Percentiles rank a stretch among this genome's conserved stretches.
Evolutionary conservation across 2,329 filamentous ascomycete genomes (phyloP).

Genomic region (Fusarium protoensiforme): DNA sequence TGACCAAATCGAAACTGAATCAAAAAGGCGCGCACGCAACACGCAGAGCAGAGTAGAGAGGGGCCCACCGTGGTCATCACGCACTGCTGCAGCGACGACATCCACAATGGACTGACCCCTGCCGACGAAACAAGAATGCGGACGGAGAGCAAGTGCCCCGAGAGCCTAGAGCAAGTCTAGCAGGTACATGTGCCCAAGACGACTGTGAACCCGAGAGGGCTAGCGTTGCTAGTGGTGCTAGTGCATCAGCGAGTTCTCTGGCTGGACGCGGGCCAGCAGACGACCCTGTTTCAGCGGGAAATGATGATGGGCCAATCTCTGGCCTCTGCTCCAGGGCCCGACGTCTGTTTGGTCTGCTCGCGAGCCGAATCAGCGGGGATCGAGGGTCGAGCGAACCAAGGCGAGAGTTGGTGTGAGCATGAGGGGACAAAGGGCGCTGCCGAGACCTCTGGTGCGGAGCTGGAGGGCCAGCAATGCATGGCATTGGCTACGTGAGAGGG

Average conservation of each 20-base stretch:
- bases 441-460: constrained; percentile 37
- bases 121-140: constrained; percentile 18
- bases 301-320: constrained; percentile 44
- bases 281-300: constrained; percentile 45
- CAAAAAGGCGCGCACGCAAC: constrained; percentile 6
- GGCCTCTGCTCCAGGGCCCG: constrained; percentile 20
- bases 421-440: constrained; percentile 22
- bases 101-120: constrained; percentile 23
- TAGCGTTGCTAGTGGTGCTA: constrained; percentile 8
- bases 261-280: constrained; percentile 38
- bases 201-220: background rate
- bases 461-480: constrained; percentile 10
- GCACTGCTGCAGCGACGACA: background rate
- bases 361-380: constrained; percentile 7
- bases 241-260: constrained; percentile 21
- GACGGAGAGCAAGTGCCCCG: constrained; percentile 21
- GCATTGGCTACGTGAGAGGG: constrained; percentile 27
- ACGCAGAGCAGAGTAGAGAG: background rate
- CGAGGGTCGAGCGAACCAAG: constrained; percentile 13
- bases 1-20: constrained; percentile 19
- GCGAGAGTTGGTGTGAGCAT: background rate
- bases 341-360: constrained; percentile 22
- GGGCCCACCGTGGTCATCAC: background rate
- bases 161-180: constrained; percentile 15
- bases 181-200: constrained; percentile 15